These are phyloP conservation scores for Rhodotorula sp. DNA, from an alignment of 1,284 basidiomycete genomes.

Conservation along the genomic window DNA sequence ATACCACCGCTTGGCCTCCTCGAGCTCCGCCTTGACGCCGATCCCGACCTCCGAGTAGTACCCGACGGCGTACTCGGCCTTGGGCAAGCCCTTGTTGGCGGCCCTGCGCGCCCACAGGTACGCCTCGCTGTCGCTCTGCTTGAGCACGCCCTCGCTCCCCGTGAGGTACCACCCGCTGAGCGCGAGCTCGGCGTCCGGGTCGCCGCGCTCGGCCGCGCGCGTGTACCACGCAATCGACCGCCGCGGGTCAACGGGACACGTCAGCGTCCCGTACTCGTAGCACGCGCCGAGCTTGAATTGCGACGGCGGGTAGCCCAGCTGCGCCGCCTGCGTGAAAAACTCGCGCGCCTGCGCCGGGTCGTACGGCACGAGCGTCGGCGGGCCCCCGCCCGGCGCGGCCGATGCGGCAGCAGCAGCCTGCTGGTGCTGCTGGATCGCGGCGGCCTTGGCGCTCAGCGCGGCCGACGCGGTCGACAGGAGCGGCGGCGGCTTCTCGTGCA, in stretches of 20 bases:
- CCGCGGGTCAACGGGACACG: constrained; percentile 88
- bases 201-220: constrained; percentile 92
- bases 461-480: constrained; percentile 54
- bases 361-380: constrained; percentile 33
- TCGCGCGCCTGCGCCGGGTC: constrained; percentile 81
- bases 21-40: constrained; percentile 91
- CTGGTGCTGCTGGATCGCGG: constrained; percentile 52
- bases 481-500: constrained; percentile 71
- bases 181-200: constrained; percentile 75
- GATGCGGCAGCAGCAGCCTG: neutral
- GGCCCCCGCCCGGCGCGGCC: too few species aligned
- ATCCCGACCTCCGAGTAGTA: constrained; percentile 97
- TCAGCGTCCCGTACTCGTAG: constrained; percentile 87
- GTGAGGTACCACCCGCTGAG: constrained; percentile 88
- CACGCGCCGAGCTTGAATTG: constrained; percentile 95
- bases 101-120: constrained; percentile 62
- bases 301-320: constrained; percentile 87
- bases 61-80: constrained; percentile 78
- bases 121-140: constrained; percentile 96
- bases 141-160: constrained; percentile 80
- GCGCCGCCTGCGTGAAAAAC: constrained; percentile 86
- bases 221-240: constrained; percentile 98
- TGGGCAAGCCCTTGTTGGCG: constrained; percentile 54
- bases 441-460: constrained; percentile 27
- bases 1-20: constrained; percentile 97